Evolutionary conservation across 2,329 filamentous ascomycete genomes (phyloP), one percentile per base, ranked within the genome.

Genomic region (Penicillium janthinellum): DNA sequence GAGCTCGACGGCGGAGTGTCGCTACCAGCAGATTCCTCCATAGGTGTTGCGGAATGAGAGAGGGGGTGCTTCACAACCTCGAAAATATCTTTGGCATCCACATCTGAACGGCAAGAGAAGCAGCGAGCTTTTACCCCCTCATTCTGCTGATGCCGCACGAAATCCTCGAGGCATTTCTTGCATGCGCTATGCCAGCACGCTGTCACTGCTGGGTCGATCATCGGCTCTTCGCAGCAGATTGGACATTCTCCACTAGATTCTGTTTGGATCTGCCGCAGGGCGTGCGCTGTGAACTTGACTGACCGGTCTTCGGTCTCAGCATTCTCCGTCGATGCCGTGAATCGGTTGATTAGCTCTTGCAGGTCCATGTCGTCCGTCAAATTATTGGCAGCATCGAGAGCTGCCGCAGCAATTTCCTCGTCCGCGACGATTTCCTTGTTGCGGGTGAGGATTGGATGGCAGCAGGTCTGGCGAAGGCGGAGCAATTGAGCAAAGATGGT

Each of bases 101-200:
- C 88, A 12, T 87, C 83, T 67, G 92, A 90, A 35, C 95, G 90
- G 73, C 95, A 99, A 65, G 90, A 94, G 79, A 96, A 96, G 76
- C 95, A 99, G 10, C 89, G 86, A 1, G 95, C 90, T 0, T 89
- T 75, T 52, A 91, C 85, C 45, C 88, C 87, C 59, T 89, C 91
- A 66, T 91, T 88, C 4, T 84, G 89, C 73, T 96, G 90, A 70
- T 96, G 92, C 63, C 90, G 87, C 70, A 99, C 96, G 68, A 92
- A 96, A 67, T 92, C 88, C 1, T 96, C 80, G n/a, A 98, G 79
- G 69, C 95, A 99, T 63, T 91, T 89, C 77, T 95, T 96, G 80
- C 95, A 99, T 0, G 95, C 93, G 37, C 91, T 96, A 75, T 99
- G 95, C 92, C 95, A 99, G 77, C 95, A 99, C 0, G 92, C 91